These are phyloP conservation scores for Moricandia arvensis DNA, from an alignment of 345 rosid species.

Conservation along the genomic window DNA sequence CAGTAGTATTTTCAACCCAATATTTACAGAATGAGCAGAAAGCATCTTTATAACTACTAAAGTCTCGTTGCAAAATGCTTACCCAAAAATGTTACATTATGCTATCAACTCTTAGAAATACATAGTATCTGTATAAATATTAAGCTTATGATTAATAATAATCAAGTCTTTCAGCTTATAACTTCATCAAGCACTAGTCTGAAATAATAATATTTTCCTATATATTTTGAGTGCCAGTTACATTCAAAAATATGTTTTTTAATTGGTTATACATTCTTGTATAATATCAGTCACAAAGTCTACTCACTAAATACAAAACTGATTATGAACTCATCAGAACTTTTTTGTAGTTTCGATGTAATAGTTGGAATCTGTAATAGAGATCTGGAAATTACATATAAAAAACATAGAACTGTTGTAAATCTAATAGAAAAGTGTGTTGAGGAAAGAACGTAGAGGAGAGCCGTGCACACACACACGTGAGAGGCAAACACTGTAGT, in stretches of 20 bases:
- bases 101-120: too few relatives aligned
- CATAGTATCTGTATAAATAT: too few relatives aligned
- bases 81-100: too few relatives aligned
- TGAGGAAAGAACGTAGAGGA: conserved; percentile 15
- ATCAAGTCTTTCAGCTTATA: not conserved
- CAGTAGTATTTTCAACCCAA: too few relatives aligned
- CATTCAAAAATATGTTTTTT: not conserved
- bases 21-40: too few relatives aligned
- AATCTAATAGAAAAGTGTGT: conserved; percentile 10
- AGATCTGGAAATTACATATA: conserved; percentile 32
- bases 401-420: not conserved
- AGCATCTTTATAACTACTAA: too few relatives aligned
- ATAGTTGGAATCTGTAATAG: conserved; percentile 33
- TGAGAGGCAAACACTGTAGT: conserved; percentile 33
- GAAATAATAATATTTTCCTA: not conserved
- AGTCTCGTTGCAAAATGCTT: too few relatives aligned
- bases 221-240: not conserved
- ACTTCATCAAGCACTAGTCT: not conserved
- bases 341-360: conserved; percentile 31
- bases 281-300: not conserved
- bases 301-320: not conserved
- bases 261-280: not conserved
- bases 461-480: conserved; percentile 45
- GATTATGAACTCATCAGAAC: conserved; percentile 13
- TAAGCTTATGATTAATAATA: too few relatives aligned